Base-by-base conservation (phyloP, 805 yeast genomes). In the Wickerhamomyces bisporus region DNA sequence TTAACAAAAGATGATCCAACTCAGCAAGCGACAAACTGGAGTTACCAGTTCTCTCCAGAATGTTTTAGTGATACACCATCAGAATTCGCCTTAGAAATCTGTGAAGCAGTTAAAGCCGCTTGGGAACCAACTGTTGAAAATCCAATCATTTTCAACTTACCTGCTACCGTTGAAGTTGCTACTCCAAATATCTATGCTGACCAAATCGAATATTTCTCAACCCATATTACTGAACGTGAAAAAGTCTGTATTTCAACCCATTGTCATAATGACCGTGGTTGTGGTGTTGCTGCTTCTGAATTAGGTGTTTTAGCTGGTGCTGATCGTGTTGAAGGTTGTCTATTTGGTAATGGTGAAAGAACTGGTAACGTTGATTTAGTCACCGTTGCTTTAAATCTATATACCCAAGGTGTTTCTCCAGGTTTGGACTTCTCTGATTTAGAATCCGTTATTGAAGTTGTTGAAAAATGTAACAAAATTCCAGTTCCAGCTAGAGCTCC, bases 251-350 rank as follows among this genome's bases (percentile, higher is more conserved):
- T 82, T 41, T 81, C 88, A 17, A 71, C 81, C 13, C 91, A 82
- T 55, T 75, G 84, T 44, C 91, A 82, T 62, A 82, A 82, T 53
- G 91, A 82, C 58, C 73, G 91, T 62, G 91, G 91, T 16, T 81
- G 86, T 58, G 88, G 86, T 55, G 88, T 82, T 39, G 91, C 91
- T 32, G 91, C 91, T 19, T 70, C 86, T 32, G 91, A 82, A 60
- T 66, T 82, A 43, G 89, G 87, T 51, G 50, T 79, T 24, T 64
- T 82, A 53, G 91, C 88, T n/a, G 91, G 91, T 55, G 91, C 85
- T 43, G 89, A 82, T 62, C 73, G 91, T 67, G 85, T 82, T 36
- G 91, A 82, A 63, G 91, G 91, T 40, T 82, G 89, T 68, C 67
- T 82, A 30, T 82, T 82, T 47, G 89, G 89, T 54, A 82, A 81